phyloP scores from a whole-genome alignment of 495 filamentous ascomycete genomes.

The Clavariopsis aquatica region DNA sequence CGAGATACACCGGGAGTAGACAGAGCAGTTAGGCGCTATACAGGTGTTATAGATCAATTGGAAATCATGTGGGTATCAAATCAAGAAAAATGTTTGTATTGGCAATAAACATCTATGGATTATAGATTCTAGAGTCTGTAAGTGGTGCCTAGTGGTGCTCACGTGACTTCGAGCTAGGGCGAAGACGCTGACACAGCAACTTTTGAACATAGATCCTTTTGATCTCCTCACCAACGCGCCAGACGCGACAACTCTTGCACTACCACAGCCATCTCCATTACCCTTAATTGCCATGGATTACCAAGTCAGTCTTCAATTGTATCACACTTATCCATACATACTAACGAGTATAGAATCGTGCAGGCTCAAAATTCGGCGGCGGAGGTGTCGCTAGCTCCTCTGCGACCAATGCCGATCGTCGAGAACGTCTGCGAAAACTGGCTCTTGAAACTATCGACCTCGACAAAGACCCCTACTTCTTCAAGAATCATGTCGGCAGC shows the following conservation, averaged over 20 bases:
- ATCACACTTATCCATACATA: background rate
- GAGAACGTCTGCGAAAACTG: slow-evolving; percentile 95
- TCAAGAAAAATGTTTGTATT: too few relatives aligned
- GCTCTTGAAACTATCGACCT: slow-evolving; percentile 98
- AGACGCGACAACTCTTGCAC: background rate
- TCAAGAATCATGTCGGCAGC: slow-evolving; percentile 98
- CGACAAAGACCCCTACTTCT: slow-evolving; percentile 99
- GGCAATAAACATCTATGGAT: background rate
- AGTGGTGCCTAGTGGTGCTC: background rate
- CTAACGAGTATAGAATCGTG: slow-evolving; percentile 70
- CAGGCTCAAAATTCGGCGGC: slow-evolving; percentile 96
- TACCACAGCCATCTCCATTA: too few relatives aligned
- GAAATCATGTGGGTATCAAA: background rate
- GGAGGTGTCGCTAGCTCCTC: slow-evolving; percentile 93
- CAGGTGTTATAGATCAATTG: too few relatives aligned
- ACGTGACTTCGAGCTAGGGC: background rate
- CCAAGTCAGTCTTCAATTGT: slow-evolving; percentile 49
- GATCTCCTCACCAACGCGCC: background rate
- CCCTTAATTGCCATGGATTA: too few relatives aligned
- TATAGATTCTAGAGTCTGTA: background rate
- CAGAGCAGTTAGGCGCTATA: too few relatives aligned
- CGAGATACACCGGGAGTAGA: too few relatives aligned
- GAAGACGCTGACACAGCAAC: background rate
- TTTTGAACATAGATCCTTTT: background rate
- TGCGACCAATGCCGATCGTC: slow-evolving; percentile 92